Evolutionary conservation across 768 basidiomycete genomes (phyloP).

Genomic region (Boletellus ananas): DNA sequence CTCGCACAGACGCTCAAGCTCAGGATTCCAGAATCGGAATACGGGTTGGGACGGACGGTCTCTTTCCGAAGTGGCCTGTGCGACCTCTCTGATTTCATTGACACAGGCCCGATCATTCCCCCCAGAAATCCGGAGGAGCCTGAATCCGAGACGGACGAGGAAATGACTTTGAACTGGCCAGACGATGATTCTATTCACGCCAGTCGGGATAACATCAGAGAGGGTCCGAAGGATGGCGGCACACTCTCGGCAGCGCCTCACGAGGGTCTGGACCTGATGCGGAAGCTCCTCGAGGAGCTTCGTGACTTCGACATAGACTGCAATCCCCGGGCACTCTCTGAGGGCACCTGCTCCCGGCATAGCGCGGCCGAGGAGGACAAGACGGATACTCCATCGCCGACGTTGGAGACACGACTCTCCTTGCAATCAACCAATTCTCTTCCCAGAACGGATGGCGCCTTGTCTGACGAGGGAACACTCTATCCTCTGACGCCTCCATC

Average conservation of each 20-base stretch:
- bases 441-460: neutral
- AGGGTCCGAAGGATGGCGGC: neutral
- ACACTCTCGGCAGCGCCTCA: neutral
- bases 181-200: neutral
- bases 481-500: conserved; percentile 7
- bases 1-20: neutral
- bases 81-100: neutral
- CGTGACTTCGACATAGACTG: conserved; percentile 11
- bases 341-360: conserved; percentile 4
- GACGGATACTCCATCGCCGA: neutral
- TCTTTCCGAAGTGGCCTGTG: neutral
- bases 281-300: conserved; percentile 11
- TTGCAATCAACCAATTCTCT: neutral
- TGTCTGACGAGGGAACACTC: conserved; percentile 2
- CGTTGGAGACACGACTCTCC: neutral
- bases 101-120: neutral
- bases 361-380: neutral
- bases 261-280: conserved; percentile 10
- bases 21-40: neutral
- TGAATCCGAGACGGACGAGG: neutral
- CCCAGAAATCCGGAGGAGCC: neutral
- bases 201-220: neutral
- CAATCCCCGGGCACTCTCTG: neutral
- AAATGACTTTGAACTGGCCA: neutral
- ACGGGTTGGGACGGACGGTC: neutral